Base-by-base conservation (phyloP, 2,329 filamentous ascomycete species). In the Phoma sp. region DNA sequence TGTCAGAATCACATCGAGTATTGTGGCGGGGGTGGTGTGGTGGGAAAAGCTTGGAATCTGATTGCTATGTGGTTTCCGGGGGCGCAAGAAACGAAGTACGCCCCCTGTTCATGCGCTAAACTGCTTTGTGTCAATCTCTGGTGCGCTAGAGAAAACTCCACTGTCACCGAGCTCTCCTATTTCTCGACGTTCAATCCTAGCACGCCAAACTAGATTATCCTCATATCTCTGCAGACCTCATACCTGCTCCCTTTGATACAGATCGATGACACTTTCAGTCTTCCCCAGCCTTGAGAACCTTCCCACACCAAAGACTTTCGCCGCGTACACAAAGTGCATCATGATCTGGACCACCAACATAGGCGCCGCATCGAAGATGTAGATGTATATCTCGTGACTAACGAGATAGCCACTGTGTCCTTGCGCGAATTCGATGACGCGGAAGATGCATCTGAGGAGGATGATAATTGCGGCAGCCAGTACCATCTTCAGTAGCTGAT, bases 401-500 rank as follows among this genome's bases (percentile, higher is more conserved):
- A 80, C 67, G 25, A 84, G 62, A 29, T 74, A 77, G 2, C 82
- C 81, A 29, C 71, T 61, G 36, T 76, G 71, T 2, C 81, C 81
- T 55, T 77, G 67, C 0, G 70, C 62, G 49, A 80, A 84, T 64
- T 84, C 81, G 12, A 77, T 60, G 13, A 82, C 71, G 19, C 82
- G 77, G 51, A 82, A 82, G 1, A 83, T 58, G 17, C 73, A 79
- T 43, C 82, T 73, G 8, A 81, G 37, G 58, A 84, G 72, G 63
- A 84, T 82, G 35, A 84, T 65, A 0, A 70, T 55, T 51, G 76
- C 79, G 32, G 77, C 74, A 8, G 63, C 44, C 59, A 82, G 80
- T 25, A 84, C 69, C 0, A 74, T 71, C 10, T 68, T 55, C 57
- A 84, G 65, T 46, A 77, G 72, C 47, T 71, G 67, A 48, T 65